Conservation (phyloP, 345 rosid species). For the Populus euphratica region DNA sequence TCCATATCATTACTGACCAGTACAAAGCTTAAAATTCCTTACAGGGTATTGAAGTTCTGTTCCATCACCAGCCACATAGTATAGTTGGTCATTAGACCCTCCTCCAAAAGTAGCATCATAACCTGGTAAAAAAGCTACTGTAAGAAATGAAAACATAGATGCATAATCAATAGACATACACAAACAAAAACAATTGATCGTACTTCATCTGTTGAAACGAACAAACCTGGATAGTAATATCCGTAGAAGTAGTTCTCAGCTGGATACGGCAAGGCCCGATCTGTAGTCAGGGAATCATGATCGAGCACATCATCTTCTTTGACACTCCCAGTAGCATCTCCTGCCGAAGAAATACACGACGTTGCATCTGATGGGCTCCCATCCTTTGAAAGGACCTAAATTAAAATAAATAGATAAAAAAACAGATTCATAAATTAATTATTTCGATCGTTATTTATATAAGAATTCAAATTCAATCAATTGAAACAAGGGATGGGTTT, state of each 20-base stretch:
- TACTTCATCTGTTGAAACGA: not conserved
- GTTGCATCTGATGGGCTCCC: conserved; percentile 32
- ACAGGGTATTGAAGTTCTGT: conserved; percentile 48
- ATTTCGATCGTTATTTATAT: no score
- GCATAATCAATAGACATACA: not conserved
- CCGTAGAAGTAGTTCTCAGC: conserved; percentile 34
- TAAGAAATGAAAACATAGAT: conserved; percentile 9
- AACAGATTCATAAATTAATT: not conserved
- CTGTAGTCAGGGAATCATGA: conserved; percentile 29
- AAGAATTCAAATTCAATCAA: not conserved
- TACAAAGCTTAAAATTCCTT: conserved; percentile 9
- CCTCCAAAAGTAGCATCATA: conserved; percentile 36
- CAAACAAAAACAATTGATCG: not conserved
- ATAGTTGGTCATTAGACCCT: conserved; percentile 33
- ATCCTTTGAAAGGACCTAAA: conserved; percentile 29
- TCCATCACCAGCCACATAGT: conserved; percentile 37
- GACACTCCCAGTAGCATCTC: conserved; percentile 11
- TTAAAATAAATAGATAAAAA: no score
- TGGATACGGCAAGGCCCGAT: conserved; percentile 32
- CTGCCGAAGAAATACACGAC: conserved; percentile 23
- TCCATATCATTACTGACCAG: not conserved
- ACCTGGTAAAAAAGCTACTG: conserved; percentile 30
- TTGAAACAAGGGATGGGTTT: not conserved
- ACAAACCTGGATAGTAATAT: conserved; percentile 47
- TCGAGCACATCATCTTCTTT: conserved; percentile 14